Base-by-base conservation (phyloP, 495 filamentous ascomycete species). In the Trypethelium eluteriae region DNA sequence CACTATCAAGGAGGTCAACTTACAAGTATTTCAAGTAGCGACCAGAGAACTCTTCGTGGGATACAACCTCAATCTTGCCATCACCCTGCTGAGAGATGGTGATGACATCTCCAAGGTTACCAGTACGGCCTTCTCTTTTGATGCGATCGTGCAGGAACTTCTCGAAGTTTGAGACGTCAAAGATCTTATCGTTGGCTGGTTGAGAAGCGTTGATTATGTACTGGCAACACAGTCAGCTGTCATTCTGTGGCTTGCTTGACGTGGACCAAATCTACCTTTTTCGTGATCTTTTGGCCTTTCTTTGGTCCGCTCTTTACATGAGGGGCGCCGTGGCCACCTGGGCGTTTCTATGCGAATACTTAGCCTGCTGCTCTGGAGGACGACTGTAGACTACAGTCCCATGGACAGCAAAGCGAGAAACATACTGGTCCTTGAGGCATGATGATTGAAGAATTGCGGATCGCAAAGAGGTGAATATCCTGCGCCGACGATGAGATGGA, bases 81-180 rank as follows among this genome's bases (percentile, higher is more conserved):
- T 96, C 94, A 73, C 89, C 91, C 70, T 83, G 76, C 85, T 96
- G 89, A 74, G 86, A 88, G 86, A 98, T 97, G 76, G 85, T 81
- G 75, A 98, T 88, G 75, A 81, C 85, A 77, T 98, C 95, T 76
- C 95, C 94, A 74, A 98, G 90, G 87, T 98, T 98, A 70, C 93
- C 93, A 74, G 92, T 90, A 76, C 92, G 93, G 85, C 92, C 92
- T 66, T 97, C 95, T 75, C 98, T 91, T 89, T 98, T 98, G 88
- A 98, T 96, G 81, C 90, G 91, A 82, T 98, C 95, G 83, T 96
- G 93, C 64, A 98, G 89, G 89, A 98, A 98, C 87, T 98, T 98
- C 85, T 97, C 92, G 82, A 98, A 98, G 73, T 93, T 93, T 70
- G 89, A 86, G 78, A 96, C 87, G 78, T 98, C 93, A 89, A 98